Evolutionary conservation across 139 green algal genomes (phyloP).

Genomic region (Coccomyxa sp.): DNA sequence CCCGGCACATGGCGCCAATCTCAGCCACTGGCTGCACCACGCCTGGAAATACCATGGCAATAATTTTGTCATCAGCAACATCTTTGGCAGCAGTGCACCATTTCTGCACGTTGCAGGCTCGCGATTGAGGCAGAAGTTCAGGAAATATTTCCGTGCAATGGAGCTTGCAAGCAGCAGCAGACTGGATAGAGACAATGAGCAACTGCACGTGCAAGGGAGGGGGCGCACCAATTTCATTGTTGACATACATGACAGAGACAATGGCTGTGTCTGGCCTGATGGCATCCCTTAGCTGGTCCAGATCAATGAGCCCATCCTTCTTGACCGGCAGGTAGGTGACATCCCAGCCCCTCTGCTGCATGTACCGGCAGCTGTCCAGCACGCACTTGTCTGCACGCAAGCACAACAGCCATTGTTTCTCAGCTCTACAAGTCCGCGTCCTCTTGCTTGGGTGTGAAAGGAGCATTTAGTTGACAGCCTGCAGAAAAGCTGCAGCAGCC

Average conservation of each 20-base stretch:
- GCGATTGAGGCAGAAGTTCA: not conserved
- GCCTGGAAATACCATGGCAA: conserved; percentile 15
- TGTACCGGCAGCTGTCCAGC: conserved; percentile 88
- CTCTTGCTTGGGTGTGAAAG: not conserved
- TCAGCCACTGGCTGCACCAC: conserved; percentile 87
- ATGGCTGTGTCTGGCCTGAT: conserved; percentile 87
- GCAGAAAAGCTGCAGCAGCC: too few relatives aligned
- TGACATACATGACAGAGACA: conserved; percentile 94
- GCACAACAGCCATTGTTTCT: not conserved
- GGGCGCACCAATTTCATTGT: conserved; percentile 94
- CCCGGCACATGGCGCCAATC: conserved; percentile 84
- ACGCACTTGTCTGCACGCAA: conserved; percentile 87
- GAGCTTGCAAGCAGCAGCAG: too few relatives aligned
- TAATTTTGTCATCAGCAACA: not conserved
- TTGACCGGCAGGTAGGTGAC: conserved; percentile 95
- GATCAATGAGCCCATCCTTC: conserved; percentile 78
- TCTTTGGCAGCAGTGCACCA: not conserved
- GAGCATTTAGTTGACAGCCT: too few relatives aligned
- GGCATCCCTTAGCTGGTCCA: conserved; percentile 69
- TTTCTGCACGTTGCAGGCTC: not conserved
- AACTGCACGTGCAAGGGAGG: not conserved
- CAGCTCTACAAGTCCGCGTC: not conserved
- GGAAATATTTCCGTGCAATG: too few relatives aligned
- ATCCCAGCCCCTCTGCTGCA: conserved; percentile 87
- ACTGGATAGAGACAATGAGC: too few relatives aligned